Conservation (phyloP, 2,329 filamentous ascomycete genomes). For the Atkinsonella hypoxylon region DNA sequence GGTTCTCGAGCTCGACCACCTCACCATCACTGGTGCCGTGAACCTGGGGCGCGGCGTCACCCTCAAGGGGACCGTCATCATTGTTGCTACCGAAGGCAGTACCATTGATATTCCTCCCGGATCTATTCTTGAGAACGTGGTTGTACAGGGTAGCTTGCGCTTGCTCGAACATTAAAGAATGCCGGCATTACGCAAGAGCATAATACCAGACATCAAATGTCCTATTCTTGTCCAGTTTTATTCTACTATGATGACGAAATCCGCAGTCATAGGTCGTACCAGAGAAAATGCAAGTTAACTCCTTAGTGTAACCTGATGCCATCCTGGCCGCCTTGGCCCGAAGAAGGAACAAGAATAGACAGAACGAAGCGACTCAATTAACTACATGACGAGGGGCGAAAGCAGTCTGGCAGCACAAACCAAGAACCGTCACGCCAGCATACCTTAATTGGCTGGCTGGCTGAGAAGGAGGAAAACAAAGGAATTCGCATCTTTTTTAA, state of each 20-base stretch:
- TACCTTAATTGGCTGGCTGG: neutral
- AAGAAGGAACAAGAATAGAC: neutral
- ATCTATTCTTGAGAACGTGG: slow-evolving; percentile 95
- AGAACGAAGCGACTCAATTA: neutral
- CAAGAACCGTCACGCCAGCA: too few species aligned
- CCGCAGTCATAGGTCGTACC: neutral
- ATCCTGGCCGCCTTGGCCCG: too few species aligned
- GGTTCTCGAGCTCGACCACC: slow-evolving; percentile 84
- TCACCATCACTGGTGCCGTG: slow-evolving; percentile 95
- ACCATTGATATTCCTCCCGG: slow-evolving; percentile 97
- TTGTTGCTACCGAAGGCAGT: slow-evolving; percentile 93
- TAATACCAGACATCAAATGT: neutral
- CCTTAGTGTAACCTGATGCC: neutral
- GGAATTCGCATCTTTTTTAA: neutral
- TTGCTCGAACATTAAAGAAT: slow-evolving; percentile 49
- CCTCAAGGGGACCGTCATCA: slow-evolving; percentile 96
- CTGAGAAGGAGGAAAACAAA: neutral
- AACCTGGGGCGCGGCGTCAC: slow-evolving; percentile 94
- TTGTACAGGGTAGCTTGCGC: slow-evolving; percentile 91
- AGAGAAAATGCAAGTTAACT: neutral
- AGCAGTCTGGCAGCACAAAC: neutral
- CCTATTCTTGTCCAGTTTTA: too few species aligned
- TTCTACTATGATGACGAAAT: too few species aligned
- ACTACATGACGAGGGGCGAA: neutral
- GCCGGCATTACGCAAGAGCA: neutral